These are phyloP conservation scores for Saturnispora bothae DNA, from an alignment of 805 yeast species.

Conservation along the genomic window DNA sequence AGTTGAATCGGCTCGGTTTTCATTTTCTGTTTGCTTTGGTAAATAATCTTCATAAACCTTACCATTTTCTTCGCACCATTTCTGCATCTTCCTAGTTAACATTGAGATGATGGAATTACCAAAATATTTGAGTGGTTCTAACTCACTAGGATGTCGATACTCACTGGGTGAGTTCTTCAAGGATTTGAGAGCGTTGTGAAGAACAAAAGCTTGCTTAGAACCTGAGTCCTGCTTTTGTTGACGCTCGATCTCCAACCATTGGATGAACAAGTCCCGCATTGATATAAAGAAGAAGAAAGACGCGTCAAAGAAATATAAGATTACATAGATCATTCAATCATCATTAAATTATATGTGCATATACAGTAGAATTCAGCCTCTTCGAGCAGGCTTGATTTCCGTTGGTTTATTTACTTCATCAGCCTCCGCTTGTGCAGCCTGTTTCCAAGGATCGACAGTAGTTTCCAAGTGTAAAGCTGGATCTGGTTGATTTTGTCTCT, in stretches of 20 bases:
- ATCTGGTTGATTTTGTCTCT: constrained; percentile 1
- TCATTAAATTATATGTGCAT: too few species aligned
- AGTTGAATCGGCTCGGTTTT: constrained; percentile 4
- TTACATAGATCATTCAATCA: too few species aligned
- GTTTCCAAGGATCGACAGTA: constrained; percentile 9
- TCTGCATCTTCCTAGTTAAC: constrained; percentile 36
- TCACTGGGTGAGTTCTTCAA: constrained; percentile 34
- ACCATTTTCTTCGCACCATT: constrained; percentile 49
- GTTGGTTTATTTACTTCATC: neutral
- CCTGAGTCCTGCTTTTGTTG: constrained; percentile 12
- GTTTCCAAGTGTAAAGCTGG: neutral
- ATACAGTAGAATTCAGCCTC: too few species aligned
- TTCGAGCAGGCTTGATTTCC: neutral
- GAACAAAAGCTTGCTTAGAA: constrained; percentile 23
- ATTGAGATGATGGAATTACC: constrained; percentile 59
- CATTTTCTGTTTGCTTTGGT: constrained; percentile 1
- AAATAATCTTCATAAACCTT: constrained; percentile 11
- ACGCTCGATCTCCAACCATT: constrained; percentile 50
- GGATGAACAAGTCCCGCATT: constrained; percentile 39
- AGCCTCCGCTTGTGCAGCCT: neutral
- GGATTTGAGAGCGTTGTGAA: constrained; percentile 44
- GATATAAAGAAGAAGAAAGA: too few species aligned
- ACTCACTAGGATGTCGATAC: constrained; percentile 46
- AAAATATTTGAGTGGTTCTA: constrained; percentile 50
- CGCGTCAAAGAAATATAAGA: too few species aligned